Conservation (phyloP, 2,329 filamentous ascomycete species). For the Atkinsonella hypoxylon region DNA sequence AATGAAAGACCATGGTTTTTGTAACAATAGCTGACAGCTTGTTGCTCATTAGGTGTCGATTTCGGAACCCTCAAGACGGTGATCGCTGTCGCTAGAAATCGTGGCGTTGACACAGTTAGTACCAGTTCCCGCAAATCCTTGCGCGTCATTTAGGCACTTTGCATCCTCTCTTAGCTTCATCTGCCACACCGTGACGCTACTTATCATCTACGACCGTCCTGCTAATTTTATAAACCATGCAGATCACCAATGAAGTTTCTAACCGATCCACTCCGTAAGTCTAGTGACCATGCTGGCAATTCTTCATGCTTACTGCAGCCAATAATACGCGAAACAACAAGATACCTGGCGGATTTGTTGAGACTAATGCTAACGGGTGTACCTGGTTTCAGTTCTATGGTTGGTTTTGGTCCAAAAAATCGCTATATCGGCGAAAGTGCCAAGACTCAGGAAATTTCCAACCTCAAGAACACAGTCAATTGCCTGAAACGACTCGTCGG, state of each 20-base stretch:
- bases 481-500: constrained; percentile 88
- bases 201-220: not conserved
- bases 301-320: too few relatives aligned
- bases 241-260: constrained; percentile 99
- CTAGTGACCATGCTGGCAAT: not conserved
- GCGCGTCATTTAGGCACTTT: not conserved
- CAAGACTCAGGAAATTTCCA: constrained; percentile 98
- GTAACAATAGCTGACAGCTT: constrained; percentile 8
- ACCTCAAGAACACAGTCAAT: constrained; percentile 96
- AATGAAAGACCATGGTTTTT: too few relatives aligned
- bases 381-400: constrained; percentile 58
- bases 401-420: constrained; percentile 88
- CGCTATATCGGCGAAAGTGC: constrained; percentile 91
- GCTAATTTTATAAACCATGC: constrained; percentile 8
- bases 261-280: constrained; percentile 96
- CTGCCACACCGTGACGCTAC: not conserved
- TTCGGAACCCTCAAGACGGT: constrained; percentile 95
- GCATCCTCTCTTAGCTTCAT: not conserved
- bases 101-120: constrained; percentile 97
- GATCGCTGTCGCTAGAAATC: constrained; percentile 93
- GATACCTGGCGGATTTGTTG: too few relatives aligned
- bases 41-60: constrained; percentile 56
- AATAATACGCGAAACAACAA: too few relatives aligned
- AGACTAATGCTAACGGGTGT: not conserved
- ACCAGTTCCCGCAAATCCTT: constrained; percentile 6